These are phyloP conservation scores for Penicillium sp. DNA, from an alignment of 2,329 filamentous ascomycete species.

Conservation along the genomic window DNA sequence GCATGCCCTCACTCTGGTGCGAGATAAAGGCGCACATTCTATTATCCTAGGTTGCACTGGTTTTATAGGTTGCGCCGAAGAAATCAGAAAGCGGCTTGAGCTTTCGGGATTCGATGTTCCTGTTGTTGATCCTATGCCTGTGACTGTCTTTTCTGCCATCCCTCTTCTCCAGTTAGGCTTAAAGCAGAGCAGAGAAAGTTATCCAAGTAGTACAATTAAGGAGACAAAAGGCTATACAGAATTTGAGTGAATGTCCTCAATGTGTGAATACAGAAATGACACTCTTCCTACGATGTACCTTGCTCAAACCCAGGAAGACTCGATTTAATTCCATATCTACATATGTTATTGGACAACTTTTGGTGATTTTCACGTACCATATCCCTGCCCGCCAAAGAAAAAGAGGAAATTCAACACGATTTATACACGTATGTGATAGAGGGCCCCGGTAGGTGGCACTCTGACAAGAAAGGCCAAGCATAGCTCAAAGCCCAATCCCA, in stretches of 20 bases:
- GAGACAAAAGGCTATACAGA: background rate
- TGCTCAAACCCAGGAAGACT: background rate
- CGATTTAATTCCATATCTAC: background rate
- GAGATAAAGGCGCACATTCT: background rate
- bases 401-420: background rate
- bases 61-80: background rate
- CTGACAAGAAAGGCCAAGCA: no score
- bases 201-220: background rate
- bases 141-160: background rate
- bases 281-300: no score
- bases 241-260: background rate
- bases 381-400: no score
- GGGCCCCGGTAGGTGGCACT: no score
- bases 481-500: no score
- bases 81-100: background rate
- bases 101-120: background rate
- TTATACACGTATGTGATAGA: no score
- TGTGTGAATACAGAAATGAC: no score
- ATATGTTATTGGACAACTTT: background rate
- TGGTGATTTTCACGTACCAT: background rate
- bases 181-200: background rate
- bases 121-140: background rate
- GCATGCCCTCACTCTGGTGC: background rate
- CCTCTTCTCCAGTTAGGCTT: background rate
- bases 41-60: background rate